Evolutionary conservation across 176 grass and related monocot species (phyloP), one percentile per base, ranked within the genome.

Genomic region (Avena atlantica): DNA sequence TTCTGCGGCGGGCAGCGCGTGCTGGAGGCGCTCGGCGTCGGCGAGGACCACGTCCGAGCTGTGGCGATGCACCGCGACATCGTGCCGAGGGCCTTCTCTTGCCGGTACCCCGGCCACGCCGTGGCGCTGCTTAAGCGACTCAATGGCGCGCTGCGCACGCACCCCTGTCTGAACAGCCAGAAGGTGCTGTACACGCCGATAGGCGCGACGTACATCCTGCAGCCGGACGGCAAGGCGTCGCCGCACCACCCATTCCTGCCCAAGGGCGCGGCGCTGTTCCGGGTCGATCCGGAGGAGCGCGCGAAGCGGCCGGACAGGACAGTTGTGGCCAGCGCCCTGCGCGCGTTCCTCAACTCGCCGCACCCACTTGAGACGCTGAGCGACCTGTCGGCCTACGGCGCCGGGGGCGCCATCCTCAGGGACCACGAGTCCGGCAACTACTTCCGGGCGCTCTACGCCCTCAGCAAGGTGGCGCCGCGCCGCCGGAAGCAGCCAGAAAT

Each of bases 391-490:
- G 97, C 92, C 1, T 99, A 99, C 73, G 94, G 97, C 65, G 83
- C 94, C 3, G 89, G 85, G 7, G 97, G 97, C n/a, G 92, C 97
- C 44, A 99, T 99, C 56, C 91, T 94, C 40, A 78, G 97, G 66
- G 97, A 99, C 89, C 97, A 99, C 83, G 97, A 99, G 85, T 99
- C 94, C 15, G 91, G 91, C 83, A 99, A 92, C 87, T 99, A 99
- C 86, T 93, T 94, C 60, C 89, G 86, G 79, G 73, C 95, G 83
- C 76, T 99, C 56, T 88, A 78, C 87, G 76, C 88, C 68, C 89
- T 93, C 83, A 90, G 76, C 45, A 94, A 83, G 78, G 53, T 12
- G 27, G 70, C 85, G 11, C 84, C 91, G 9, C 88, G 57, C 8
- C 74, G 88, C 9, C 86, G 85, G 37, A 88, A 79, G 81, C 74